These are phyloP conservation scores for Mycena latifolia DNA, from an alignment of 768 basidiomycete species.

Conservation along the genomic window DNA sequence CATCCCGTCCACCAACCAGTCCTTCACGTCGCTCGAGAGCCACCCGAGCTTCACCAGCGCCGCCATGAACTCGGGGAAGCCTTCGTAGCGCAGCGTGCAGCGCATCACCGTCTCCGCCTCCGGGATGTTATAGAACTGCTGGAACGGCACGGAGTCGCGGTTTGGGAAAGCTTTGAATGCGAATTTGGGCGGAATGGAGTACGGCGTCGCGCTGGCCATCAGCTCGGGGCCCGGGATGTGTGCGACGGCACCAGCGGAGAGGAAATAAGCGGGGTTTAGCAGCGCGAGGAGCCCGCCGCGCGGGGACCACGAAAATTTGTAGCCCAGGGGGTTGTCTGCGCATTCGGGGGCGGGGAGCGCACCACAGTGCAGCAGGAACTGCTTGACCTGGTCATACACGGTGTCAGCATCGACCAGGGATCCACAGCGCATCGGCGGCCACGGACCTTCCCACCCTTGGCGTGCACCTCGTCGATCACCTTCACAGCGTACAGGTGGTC, in stretches of 20 bases:
- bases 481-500: constrained; percentile 95
- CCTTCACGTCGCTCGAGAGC: constrained; percentile 80
- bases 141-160: constrained; percentile 92
- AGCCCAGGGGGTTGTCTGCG: constrained; percentile 94
- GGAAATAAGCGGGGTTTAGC: constrained; percentile 90
- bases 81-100: constrained; percentile 94
- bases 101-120: constrained; percentile 94
- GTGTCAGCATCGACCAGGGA: background rate
- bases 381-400: constrained; percentile 71
- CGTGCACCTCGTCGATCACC: constrained; percentile 93
- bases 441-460: constrained; percentile 78
- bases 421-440: background rate
- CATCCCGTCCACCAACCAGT: constrained; percentile 79
- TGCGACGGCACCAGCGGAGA: constrained; percentile 72
- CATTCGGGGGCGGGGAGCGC: constrained; percentile 94
- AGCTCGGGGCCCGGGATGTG: constrained; percentile 84
- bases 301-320: constrained; percentile 99
- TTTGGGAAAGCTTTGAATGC: constrained; percentile 96
- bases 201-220: constrained; percentile 91
- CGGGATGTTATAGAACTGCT: constrained; percentile 91
- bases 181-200: constrained; percentile 73
- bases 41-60: constrained; percentile 90
- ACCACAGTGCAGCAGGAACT: constrained; percentile 95
- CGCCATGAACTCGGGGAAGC: constrained; percentile 95
- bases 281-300: constrained; percentile 96